These are phyloP conservation scores for Trapa incisa DNA, from an alignment of 345 rosid species.

Conservation along the genomic window DNA sequence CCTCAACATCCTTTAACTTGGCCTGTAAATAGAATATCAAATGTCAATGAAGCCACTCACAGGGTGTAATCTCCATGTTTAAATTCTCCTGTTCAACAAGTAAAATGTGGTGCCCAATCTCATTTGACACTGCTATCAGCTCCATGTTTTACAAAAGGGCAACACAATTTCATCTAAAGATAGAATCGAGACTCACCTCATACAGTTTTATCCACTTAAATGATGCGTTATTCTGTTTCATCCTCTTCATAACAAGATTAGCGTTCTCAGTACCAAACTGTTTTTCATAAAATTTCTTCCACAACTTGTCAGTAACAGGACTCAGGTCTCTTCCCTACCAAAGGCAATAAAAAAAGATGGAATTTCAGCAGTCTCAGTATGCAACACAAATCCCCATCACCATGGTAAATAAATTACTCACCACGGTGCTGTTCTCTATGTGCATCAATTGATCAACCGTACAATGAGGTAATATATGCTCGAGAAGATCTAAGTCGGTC, in stretches of 20 bases:
- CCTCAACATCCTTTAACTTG: constrained; percentile 30
- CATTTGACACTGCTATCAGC: not conserved
- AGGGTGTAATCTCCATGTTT: not conserved
- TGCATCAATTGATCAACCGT: constrained; percentile 65
- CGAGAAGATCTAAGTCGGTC: constrained; percentile 64
- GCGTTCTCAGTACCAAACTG: constrained; percentile 34
- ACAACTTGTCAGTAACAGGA: constrained; percentile 59
- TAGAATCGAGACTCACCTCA: constrained; percentile 32
- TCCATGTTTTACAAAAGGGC: not conserved
- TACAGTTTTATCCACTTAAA: constrained; percentile 58
- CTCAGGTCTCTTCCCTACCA: constrained; percentile 67
- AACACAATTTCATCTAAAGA: not conserved
- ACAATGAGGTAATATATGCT: constrained; percentile 56
- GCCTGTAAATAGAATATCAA: constrained; percentile 30
- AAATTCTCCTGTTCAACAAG: not conserved
- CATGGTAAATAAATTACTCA: constrained; percentile 14
- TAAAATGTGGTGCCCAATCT: not conserved
- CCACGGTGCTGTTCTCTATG: constrained; percentile 52
- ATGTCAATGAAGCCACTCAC: not conserved
- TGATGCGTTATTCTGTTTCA: constrained; percentile 39
- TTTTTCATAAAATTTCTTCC: constrained; percentile 62
- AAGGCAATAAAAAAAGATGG: constrained; percentile 5
- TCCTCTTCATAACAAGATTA: constrained; percentile 34
- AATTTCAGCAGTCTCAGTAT: not conserved
- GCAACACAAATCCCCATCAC: not conserved